Base-by-base conservation (phyloP, 352 stramenopile genomes). In the Phytophthora syringae region DNA sequence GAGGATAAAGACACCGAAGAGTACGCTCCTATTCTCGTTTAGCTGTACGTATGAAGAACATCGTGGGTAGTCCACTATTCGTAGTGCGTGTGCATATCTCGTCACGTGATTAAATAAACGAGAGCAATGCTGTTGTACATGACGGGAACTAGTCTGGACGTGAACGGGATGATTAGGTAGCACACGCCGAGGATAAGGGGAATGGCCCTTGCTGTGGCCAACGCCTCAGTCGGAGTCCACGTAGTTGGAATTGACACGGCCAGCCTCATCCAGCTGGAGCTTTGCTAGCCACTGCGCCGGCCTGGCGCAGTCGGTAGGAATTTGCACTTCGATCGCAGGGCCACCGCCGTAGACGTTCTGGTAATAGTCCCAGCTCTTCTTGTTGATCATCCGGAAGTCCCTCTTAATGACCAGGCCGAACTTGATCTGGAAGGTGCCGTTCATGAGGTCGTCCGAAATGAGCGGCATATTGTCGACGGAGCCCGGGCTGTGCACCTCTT, bases 371-470 rank as follows among this genome's bases (percentile, higher is more conserved):
- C 84, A 93, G 64, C 80, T 93, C 47, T 73, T 74, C 64, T 83
- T 83, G 80, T 93, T 93, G 68, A 93, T 91, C 72, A 93, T 77
- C 25, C 84, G 80, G 43, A 90, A 93, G 56, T 93, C 73, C 56
- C 77, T 80, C 72, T 93, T 93, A 52, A 93, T 87, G 10, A 60
- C 52, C 25, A 91, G 67, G 13, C 75, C 66, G 4, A 51, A 50
- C 13, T 82, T 85, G n/a, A 93, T 77, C 61, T 88, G 76, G 55
- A 93, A 88, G 27, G 79, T 87, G 28, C 84, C 84, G 43, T 91
- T 47, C 44, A 80, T 74, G 10, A 90, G 67, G 52, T 88, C 73
- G 48, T 93, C 82, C 22, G 82, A 84, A 63, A 93, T 80, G 21
- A 93, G 71, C 15, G 79, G 63, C 80, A 89, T 93, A 61, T 93